Conservation (phyloP, 1,284 basidiomycete species). For the Leccinum fallax region DNA sequence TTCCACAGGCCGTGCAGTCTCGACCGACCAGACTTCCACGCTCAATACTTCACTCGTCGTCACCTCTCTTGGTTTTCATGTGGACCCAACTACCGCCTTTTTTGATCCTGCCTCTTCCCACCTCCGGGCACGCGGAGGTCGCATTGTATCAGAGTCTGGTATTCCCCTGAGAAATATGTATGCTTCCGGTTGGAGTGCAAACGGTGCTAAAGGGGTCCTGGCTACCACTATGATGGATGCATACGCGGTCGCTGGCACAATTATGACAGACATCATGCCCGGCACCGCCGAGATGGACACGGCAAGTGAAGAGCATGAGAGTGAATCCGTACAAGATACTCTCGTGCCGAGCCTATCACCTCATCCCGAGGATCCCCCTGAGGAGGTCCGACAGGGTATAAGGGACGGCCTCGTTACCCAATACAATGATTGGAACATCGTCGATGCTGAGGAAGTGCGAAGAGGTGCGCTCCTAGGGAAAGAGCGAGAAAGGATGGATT, state of each 20-base stretch:
- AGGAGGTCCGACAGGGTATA: slow-evolving; percentile 58
- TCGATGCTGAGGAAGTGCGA: slow-evolving; percentile 68
- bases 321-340: slow-evolving; percentile 34
- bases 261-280: slow-evolving; percentile 56
- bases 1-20: slow-evolving; percentile 50
- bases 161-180: slow-evolving; percentile 69
- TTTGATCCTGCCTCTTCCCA: slow-evolving; percentile 56
- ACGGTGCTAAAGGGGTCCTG: slow-evolving; percentile 91
- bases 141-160: slow-evolving; percentile 51
- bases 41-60: slow-evolving; percentile 79
- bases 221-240: slow-evolving; percentile 95
- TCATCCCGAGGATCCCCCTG: slow-evolving; percentile 48
- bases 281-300: slow-evolving; percentile 21
- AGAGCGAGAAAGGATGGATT: slow-evolving; percentile 77
- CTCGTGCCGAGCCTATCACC: slow-evolving; percentile 27
- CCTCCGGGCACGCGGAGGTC: slow-evolving; percentile 54
- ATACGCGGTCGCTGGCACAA: slow-evolving; percentile 74
- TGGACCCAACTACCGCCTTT: slow-evolving; percentile 59
- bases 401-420: slow-evolving; percentile 49
- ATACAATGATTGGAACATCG: slow-evolving; percentile 70
- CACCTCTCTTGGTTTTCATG: slow-evolving; percentile 87
- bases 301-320: slow-evolving; percentile 15
- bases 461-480: slow-evolving; percentile 64
- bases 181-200: slow-evolving; percentile 92
- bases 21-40: slow-evolving; percentile 59